A percentile compares a stretch with the other conserved stretches of the same genome.
Evolutionary conservation across 2,329 filamentous ascomycete species (phyloP).

Genomic region (Teratosphaeria epicoccoides): DNA sequence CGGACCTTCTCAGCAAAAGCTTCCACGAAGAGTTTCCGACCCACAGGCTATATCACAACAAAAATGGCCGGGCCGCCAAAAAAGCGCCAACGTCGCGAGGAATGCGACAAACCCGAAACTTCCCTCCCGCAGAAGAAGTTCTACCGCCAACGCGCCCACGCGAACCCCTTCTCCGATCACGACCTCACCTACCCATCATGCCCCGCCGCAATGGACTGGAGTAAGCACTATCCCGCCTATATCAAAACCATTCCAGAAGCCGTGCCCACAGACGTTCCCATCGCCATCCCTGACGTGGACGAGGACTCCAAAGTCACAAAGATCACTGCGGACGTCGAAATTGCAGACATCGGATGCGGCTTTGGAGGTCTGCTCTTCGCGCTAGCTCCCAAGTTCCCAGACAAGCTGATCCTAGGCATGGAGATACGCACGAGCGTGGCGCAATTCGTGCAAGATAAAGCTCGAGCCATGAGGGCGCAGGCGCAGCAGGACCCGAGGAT

Average conservation of each 20-base stretch:
- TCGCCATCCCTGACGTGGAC: constrained; percentile 3
- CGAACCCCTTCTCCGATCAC: constrained; percentile 97
- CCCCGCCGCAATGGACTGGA: constrained; percentile 87
- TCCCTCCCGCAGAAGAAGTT: constrained; percentile 86
- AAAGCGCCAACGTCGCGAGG: constrained; percentile 37
- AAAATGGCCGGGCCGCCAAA: constrained; percentile 27
- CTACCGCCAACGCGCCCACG: constrained; percentile 91
- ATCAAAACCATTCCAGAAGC: constrained; percentile 15
- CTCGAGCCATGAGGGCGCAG: constrained; percentile 67
- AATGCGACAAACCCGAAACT: constrained; percentile 28
- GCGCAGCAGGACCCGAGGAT: constrained; percentile 2
- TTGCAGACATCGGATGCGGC: constrained; percentile 94
- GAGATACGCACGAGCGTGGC: constrained; percentile 88
- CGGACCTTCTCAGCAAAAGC: no score
- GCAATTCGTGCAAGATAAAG: constrained; percentile 79
- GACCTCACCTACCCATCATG: constrained; percentile 68
- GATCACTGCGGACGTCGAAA: constrained; percentile 63
- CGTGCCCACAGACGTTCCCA: constrained; percentile 10
- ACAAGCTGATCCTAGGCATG: constrained; percentile 75
- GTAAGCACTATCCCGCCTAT: constrained; percentile 68
- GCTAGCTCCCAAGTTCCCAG: constrained; percentile 67
- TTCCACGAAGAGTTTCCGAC: not conserved
- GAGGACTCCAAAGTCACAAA: not conserved
- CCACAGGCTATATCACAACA: not conserved
- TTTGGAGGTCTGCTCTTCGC: constrained; percentile 87